Evolutionary conservation across 768 basidiomycete species (phyloP), one percentile per base, ranked within the genome.

Genomic region (Tylopilus sp.): DNA sequence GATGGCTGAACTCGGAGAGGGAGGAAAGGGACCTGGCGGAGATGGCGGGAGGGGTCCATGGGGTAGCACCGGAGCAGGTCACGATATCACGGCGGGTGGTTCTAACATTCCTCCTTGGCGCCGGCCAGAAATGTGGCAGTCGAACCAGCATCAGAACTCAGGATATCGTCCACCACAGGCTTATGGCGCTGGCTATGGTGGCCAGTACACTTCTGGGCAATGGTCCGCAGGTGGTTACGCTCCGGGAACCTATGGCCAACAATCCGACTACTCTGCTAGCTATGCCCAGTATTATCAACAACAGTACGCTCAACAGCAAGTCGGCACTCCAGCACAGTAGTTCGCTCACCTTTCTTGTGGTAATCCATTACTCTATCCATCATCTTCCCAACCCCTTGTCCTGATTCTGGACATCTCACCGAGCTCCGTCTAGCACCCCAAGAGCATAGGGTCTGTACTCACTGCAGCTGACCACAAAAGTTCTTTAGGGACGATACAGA

Each of bases 1-100:
- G 58, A 96, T 99, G 96, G 94, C 92, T 45, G 97, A 99, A 76
- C 82, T 99, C 33, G 97, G 97, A 48, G 97, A 99, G 74, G 81
- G 81, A 30, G 81, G 75, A 44, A 78, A 76, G 54, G 80, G 83
- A 44, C 73, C 75, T 46, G 74, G 76, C 33, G 77, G 75, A 48
- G 87, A 85, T 64, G 70, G 75, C 38, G 72, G 71, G 55, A 82
- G 79, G 63, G 75, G 78, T 29, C 67, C 78, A 16, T 86, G 87
- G 72, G 81, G 86, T 58, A 85, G 85, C 56, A 82, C 84, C 26
- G 81, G 81, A 63, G 86, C 85, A 59, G 77, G 76, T 50, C 74
- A 79, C 49, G 78, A 80, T 48, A 77, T 81, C 52, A 76, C 79
- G 9, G 74, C 73, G 13, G 79, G 79, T 37, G 88, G 89, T 51